Evolutionary conservation across 2,329 filamentous ascomycete species (phyloP).

Genomic region (Fonsecaea nubica): DNA sequence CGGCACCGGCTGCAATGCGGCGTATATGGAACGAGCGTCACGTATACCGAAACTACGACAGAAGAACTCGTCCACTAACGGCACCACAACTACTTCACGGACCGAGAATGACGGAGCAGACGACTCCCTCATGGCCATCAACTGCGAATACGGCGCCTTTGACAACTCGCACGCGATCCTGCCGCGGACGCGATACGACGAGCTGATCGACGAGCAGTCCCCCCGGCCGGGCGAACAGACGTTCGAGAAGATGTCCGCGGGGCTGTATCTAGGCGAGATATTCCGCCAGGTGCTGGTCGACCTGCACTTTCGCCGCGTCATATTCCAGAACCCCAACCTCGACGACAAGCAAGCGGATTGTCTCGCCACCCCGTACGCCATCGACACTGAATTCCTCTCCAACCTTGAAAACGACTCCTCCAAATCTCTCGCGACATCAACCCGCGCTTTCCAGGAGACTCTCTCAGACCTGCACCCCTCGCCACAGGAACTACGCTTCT

Average conservation of each 20-base stretch:
- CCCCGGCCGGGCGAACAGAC: conserved; percentile 91
- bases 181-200: conserved; percentile 82
- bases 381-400: conserved; percentile 72
- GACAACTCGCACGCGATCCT: conserved; percentile 90
- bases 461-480: conserved; percentile 13
- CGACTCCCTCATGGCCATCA: conserved; percentile 78
- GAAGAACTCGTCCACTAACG: neutral
- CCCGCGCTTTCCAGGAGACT: neutral
- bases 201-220: conserved; percentile 85
- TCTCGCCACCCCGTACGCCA: conserved; percentile 82
- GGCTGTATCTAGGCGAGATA: conserved; percentile 90
- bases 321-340: conserved; percentile 85
- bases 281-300: conserved; percentile 87
- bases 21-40: conserved; percentile 84
- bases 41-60: conserved; percentile 86
- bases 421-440: conserved; percentile 5
- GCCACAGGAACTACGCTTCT: conserved; percentile 41
- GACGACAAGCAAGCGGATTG: conserved; percentile 51
- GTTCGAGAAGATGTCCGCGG: conserved; percentile 97
- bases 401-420: conserved; percentile 32
- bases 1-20: conserved; percentile 89
- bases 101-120: conserved; percentile 58
- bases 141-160: conserved; percentile 93
- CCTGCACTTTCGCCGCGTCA: conserved; percentile 75
- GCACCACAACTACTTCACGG: conserved; percentile 67